Percentiles rank a stretch among this genome's conserved stretches.
These are phyloP conservation scores for Pezicula neosporulosa DNA, from an alignment of 2,329 filamentous ascomycete genomes.

Conservation along the genomic window DNA sequence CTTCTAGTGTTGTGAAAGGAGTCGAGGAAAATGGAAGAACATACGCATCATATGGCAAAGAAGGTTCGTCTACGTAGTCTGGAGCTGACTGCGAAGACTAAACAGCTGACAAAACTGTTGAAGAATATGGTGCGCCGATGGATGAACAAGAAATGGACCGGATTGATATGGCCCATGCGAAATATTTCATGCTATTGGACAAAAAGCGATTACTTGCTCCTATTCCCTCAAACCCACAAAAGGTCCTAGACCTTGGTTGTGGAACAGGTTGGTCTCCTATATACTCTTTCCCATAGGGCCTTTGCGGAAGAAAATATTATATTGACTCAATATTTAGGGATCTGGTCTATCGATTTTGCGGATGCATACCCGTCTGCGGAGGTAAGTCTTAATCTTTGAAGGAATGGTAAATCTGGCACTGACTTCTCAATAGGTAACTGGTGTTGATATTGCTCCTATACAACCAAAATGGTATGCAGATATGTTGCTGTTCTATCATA, in stretches of 20 bases:
- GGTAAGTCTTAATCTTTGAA: background rate
- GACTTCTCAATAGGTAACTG: conserved; percentile 2
- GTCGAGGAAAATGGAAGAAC: conserved; percentile 11
- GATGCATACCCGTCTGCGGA: conserved; percentile 6
- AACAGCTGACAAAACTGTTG: background rate
- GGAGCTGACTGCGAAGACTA: background rate
- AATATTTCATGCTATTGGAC: conserved; percentile 12
- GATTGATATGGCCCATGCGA: conserved; percentile 15
- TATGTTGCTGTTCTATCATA: background rate
- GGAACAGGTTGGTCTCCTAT: conserved; percentile 25
- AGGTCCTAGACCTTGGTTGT: conserved; percentile 34
- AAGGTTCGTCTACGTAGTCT: conserved; percentile 5
- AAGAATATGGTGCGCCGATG: conserved; percentile 16
- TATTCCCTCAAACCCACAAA: conserved; percentile 17
- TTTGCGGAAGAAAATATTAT: background rate
- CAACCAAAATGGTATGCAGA: conserved; percentile 6
- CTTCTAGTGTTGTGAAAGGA: background rate
- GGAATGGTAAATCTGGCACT: background rate
- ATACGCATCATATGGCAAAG: conserved; percentile 9
- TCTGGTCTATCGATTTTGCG: conserved; percentile 5
- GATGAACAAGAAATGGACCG: conserved; percentile 15
- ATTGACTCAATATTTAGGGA: conserved; percentile 1
- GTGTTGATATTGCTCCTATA: conserved; percentile 5
- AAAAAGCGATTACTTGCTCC: conserved; percentile 11
- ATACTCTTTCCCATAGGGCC: background rate